Evolutionary conservation across 2,329 filamentous ascomycete species (phyloP), one percentile per base, ranked within the genome.

Genomic region (Aspergillus sp.): DNA sequence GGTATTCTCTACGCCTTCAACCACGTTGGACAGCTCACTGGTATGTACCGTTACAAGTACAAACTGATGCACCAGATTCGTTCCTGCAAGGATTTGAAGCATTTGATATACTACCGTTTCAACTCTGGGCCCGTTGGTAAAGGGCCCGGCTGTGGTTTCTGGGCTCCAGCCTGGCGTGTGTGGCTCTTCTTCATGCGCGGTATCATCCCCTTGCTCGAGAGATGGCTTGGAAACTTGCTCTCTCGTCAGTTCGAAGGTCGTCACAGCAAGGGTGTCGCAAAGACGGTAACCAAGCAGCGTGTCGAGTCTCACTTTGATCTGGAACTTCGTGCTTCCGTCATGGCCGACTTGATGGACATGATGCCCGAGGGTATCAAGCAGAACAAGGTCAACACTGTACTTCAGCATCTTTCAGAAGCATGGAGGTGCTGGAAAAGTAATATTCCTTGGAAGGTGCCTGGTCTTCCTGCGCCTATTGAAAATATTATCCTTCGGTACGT

Each of bases 391-490:
- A 97, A 99, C 78, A 97, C 93, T 1, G 94, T 99, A 49, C 82
- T 99, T 57, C 95, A 98, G 74, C 96, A 99, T 84, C 81, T 99
- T 47, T 98, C 94, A 0, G 95, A 99, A 81, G 95, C 95, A 15
- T 99, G 95, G 95, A 87, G 95, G 81, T 99, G 95, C 82, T 99
- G 95, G 95, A 99, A 99, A 89, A 97, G 93, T 80, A 99, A 99
- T 74, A 99, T 99, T 69, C 95, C 95, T 0, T 99, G 95, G 95
- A 99, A 99, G 82, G 95, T 99, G 3, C 95, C 95, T 55, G 96
- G 95, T 43, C 80, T 99, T 63, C 95, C 95, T 46, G 96, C 96
- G 15, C 94, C 95, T 0, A 98, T 99, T 66, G 95, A 99, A 80
- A 99, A 98, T 74, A 97, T 99, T 70, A 99, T 99, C 72, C 84